A percentile compares a stretch with the other conserved stretches of the same genome.
Conservation (phyloP, 805 yeast species). For the Ogataea ganodermae region DNA sequence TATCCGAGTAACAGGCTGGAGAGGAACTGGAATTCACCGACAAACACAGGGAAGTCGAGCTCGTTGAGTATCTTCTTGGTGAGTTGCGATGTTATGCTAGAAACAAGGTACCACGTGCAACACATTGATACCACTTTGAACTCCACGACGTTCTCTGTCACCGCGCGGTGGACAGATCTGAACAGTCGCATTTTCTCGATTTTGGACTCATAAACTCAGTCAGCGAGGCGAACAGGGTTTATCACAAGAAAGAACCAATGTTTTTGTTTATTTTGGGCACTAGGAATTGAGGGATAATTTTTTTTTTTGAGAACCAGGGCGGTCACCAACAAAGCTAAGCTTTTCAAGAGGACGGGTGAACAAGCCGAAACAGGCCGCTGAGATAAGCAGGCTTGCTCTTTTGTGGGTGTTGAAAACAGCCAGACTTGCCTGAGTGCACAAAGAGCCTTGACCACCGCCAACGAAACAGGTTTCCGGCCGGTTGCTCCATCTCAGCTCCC, state of each 20-base stretch:
- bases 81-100: constrained; percentile 65
- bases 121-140: constrained; percentile 45
- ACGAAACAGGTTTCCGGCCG: too few relatives aligned
- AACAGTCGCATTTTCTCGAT: background rate
- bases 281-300: background rate
- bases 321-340: background rate
- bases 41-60: constrained; percentile 61
- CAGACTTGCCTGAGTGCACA: too few relatives aligned
- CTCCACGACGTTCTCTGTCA: constrained; percentile 26
- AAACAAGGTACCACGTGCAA: constrained; percentile 59
- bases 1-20: constrained; percentile 43
- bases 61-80: constrained; percentile 56
- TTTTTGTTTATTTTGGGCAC: background rate
- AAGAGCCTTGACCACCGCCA: too few relatives aligned
- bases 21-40: constrained; percentile 65
- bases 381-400: too few relatives aligned
- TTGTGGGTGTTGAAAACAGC: too few relatives aligned
- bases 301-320: background rate
- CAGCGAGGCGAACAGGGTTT: background rate
- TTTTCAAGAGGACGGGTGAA: background rate
- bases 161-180: background rate
- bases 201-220: background rate
- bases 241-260: background rate
- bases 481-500: too few relatives aligned
- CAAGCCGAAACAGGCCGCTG: too few relatives aligned